Conservation (phyloP, 441 rosid genomes). For the Biscutella laevigata region DNA sequence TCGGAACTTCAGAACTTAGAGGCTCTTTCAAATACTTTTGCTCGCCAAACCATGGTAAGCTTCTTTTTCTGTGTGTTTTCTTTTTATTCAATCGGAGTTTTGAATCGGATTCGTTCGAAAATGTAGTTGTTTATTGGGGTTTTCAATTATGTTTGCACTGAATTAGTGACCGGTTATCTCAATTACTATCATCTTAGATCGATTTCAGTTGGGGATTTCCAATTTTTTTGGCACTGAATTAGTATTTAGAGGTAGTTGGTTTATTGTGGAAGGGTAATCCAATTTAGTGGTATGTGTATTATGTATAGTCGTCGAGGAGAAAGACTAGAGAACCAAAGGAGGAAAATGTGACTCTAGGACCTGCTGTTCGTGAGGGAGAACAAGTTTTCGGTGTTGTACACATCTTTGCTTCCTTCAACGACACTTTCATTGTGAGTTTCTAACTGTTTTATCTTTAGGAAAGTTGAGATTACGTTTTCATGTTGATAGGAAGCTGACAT, state of each 20-base stretch:
- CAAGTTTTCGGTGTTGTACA: conserved; percentile 63
- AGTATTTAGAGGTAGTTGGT: too few relatives aligned
- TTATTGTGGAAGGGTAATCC: neutral
- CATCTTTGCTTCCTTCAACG: conserved; percentile 62
- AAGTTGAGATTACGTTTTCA: neutral
- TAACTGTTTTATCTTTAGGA: too few relatives aligned
- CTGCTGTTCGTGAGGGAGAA: conserved; percentile 61
- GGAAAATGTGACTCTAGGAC: conserved; percentile 58
- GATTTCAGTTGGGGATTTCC: too few relatives aligned
- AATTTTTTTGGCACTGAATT: too few relatives aligned
- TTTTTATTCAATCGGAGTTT: too few relatives aligned
- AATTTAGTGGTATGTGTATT: neutral
- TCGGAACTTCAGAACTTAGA: neutral
- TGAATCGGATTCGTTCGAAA: too few relatives aligned
- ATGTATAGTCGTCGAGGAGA: conserved; percentile 33
- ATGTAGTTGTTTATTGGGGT: too few relatives aligned
- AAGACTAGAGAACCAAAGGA: conserved; percentile 62
- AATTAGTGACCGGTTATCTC: too few relatives aligned
- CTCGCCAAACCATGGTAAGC: conserved; percentile 16
- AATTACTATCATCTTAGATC: too few relatives aligned
- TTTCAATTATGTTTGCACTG: too few relatives aligned
- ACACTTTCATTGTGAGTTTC: conserved; percentile 53
- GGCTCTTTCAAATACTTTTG: neutral
- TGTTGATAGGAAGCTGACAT: neutral
- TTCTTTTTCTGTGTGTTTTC: neutral